Evolutionary conservation across 2,329 filamentous ascomycete species (phyloP).

Genomic region (Helicocarpus griseus): DNA sequence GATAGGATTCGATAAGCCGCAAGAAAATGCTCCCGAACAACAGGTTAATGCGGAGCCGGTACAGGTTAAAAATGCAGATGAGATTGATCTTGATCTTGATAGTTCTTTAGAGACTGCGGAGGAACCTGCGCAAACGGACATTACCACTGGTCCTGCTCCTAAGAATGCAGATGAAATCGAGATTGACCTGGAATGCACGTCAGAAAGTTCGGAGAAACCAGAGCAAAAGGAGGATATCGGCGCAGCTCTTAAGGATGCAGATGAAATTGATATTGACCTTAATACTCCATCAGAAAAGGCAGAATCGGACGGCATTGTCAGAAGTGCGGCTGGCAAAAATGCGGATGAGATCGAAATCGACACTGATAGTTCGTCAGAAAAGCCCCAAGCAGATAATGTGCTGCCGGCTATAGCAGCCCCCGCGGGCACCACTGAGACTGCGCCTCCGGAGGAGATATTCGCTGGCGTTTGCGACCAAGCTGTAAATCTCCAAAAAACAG

Average conservation of each 20-base stretch:
- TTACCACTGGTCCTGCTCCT: neutral
- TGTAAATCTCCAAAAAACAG: slow-evolving; percentile 55
- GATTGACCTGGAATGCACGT: neutral
- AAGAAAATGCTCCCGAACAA: neutral
- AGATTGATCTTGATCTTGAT: slow-evolving; percentile 30
- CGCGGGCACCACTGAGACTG: slow-evolving; percentile 5
- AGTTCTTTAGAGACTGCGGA: slow-evolving; percentile 9
- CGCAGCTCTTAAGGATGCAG: neutral
- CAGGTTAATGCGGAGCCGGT: neutral
- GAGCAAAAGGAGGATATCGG: neutral
- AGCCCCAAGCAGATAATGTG: neutral
- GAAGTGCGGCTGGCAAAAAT: neutral
- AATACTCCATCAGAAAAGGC: too few species aligned
- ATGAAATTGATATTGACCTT: too few species aligned
- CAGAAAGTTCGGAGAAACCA: neutral
- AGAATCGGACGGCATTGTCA: too few species aligned
- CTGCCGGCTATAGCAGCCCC: neutral
- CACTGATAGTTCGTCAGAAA: neutral
- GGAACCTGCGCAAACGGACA: neutral
- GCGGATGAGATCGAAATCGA: neutral
- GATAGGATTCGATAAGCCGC: slow-evolving; percentile 13
- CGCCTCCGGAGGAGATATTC: slow-evolving; percentile 36
- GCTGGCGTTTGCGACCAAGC: slow-evolving; percentile 63
- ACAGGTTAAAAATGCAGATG: slow-evolving; percentile 27
- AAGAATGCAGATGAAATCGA: slow-evolving; percentile 4